phyloP scores from a whole-genome alignment of 2,329 filamentous ascomycete species.

The Aspergillus neoniger region DNA sequence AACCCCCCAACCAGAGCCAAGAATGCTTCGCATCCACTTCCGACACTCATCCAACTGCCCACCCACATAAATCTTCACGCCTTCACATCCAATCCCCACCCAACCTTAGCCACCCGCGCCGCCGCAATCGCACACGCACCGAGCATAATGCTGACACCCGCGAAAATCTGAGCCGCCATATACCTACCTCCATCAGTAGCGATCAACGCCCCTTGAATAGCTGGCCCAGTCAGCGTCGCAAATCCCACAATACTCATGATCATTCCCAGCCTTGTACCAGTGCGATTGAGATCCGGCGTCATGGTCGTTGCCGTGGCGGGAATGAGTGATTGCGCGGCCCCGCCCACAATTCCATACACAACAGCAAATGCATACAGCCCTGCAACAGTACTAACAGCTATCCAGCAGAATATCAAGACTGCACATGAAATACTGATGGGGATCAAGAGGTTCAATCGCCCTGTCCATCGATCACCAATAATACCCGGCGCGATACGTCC shows the following conservation, averaged over 20 bases:
- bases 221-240: slow-evolving; percentile 17
- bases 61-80: background rate
- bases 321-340: slow-evolving; percentile 17
- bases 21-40: too few relatives aligned
- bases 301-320: slow-evolving; percentile 10
- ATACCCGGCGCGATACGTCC: too few relatives aligned
- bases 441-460: too few relatives aligned
- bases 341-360: slow-evolving; percentile 37
- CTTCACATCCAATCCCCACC: background rate
- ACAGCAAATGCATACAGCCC: slow-evolving; percentile 49
- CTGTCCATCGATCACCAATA: too few relatives aligned
- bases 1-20: too few relatives aligned
- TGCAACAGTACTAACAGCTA: slow-evolving; percentile 46
- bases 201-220: slow-evolving; percentile 18
- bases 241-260: slow-evolving; percentile 16
- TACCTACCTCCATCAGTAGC: slow-evolving; percentile 9
- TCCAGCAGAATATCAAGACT: slow-evolving; percentile 59
- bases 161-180: slow-evolving; percentile 16
- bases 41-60: too few relatives aligned
- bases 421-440: slow-evolving; percentile 49
- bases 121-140: slow-evolving; percentile 4
- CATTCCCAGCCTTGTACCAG: slow-evolving; percentile 19
- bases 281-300: slow-evolving; percentile 9
- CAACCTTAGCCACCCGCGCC: slow-evolving; percentile 13
- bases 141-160: slow-evolving; percentile 3